These are phyloP conservation scores for Zymoseptoria crescenta DNA, from an alignment of 2,329 filamentous ascomycete species.

Conservation along the genomic window DNA sequence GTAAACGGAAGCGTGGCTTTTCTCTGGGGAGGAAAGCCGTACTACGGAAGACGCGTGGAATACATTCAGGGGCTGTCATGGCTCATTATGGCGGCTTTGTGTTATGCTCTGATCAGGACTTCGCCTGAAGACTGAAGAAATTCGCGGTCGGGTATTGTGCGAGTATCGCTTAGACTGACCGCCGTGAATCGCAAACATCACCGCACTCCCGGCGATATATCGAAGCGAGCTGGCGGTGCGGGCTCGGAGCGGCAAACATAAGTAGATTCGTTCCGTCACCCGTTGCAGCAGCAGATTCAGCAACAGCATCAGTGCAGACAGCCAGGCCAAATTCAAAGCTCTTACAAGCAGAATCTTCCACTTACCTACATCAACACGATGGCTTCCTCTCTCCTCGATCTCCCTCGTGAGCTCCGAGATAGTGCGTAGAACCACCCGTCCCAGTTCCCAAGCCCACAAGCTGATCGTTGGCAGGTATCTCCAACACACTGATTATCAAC, in stretches of 20 bases:
- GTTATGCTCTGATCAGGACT: not conserved
- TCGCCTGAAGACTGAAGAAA: not conserved
- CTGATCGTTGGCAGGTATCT: conserved; percentile 9
- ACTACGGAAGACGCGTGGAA: not conserved
- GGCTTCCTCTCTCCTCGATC: conserved; percentile 13
- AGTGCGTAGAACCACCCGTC: conserved; percentile 4
- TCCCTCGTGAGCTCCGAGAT: conserved; percentile 15
- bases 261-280: not conserved
- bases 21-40: not conserved
- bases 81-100: not conserved
- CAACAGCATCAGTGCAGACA: not conserved
- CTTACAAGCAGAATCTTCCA: not conserved
- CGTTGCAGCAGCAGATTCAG: too few relatives aligned
- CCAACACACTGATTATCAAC: conserved; percentile 11
- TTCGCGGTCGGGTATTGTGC: not conserved
- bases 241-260: not conserved
- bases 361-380: conserved; percentile 1
- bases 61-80: not conserved
- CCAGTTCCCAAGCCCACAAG: not conserved
- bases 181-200: not conserved
- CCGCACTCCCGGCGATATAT: not conserved
- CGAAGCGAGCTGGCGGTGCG: not conserved
- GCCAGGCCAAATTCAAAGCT: not conserved
- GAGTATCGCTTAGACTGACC: not conserved
- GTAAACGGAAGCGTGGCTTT: not conserved